Conservation (phyloP, 345 rosid species). For the Nephelium lappaceum region DNA sequence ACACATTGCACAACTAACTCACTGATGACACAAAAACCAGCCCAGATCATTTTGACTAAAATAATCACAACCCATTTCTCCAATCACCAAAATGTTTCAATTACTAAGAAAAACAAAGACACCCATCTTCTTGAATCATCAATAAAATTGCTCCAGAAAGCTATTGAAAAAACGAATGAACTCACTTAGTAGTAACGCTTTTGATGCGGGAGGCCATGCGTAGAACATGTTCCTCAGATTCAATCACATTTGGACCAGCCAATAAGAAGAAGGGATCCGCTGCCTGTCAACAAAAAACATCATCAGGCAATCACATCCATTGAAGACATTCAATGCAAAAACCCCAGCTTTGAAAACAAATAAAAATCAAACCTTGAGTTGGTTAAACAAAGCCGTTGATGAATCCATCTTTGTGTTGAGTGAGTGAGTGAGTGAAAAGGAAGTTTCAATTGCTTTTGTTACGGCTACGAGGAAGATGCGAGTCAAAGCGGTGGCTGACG, state of each 20-base stretch:
- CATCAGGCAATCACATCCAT: constrained; percentile 1
- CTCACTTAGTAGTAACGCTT: constrained; percentile 66
- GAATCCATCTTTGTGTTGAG: constrained; percentile 47
- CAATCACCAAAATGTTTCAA: neutral
- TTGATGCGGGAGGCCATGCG: constrained; percentile 79
- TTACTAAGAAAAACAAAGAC: neutral
- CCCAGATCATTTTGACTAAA: neutral
- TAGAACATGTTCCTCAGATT: constrained; percentile 88
- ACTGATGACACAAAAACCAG: neutral
- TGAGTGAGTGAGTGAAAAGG: neutral
- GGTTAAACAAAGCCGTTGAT: constrained; percentile 53
- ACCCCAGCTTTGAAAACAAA: neutral
- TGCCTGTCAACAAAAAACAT: constrained; percentile 42
- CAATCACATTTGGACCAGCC: constrained; percentile 97
- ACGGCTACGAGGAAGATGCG: no score
- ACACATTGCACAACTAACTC: neutral
- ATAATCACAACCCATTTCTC: neutral
- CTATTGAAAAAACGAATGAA: neutral
- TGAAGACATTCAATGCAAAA: neutral
- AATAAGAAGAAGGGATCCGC: constrained; percentile 88
- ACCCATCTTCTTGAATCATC: neutral
- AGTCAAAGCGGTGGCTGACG: no score
- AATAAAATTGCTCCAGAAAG: neutral
- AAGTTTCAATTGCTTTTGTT: no score
- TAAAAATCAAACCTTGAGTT: constrained; percentile 60